Percentiles rank a stretch among this genome's conserved stretches.
Conservation (phyloP, 768 basidiomycete genomes). For the Lentinus brumalis region DNA sequence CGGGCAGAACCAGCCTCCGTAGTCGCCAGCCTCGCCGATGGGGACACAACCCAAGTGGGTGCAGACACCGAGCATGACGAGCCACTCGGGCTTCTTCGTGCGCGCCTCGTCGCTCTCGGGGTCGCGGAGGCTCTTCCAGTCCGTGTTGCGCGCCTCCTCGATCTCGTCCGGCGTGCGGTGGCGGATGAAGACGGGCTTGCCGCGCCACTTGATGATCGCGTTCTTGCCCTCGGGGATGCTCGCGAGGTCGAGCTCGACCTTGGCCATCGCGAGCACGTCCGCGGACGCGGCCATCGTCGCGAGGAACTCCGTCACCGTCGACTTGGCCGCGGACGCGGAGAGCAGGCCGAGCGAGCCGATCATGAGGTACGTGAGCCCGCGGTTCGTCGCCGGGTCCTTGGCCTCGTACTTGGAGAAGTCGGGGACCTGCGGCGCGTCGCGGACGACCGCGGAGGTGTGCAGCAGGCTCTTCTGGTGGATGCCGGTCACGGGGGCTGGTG, state of each 20-base stretch:
- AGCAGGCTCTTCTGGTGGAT: slow-evolving; percentile 69
- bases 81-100: slow-evolving; percentile 95
- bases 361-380: slow-evolving; percentile 87
- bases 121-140: slow-evolving; percentile 90
- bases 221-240: slow-evolving; percentile 97
- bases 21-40: slow-evolving; percentile 96
- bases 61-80: slow-evolving; percentile 91
- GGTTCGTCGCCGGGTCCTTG: slow-evolving; percentile 63
- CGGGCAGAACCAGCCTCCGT: slow-evolving; percentile 98
- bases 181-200: slow-evolving; percentile 99
- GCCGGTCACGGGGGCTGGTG: slow-evolving; percentile 53
- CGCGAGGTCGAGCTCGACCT: slow-evolving; percentile 91
- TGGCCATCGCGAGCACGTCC: slow-evolving; percentile 96
- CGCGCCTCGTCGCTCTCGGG: slow-evolving; percentile 89
- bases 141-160: slow-evolving; percentile 81
- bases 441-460: slow-evolving; percentile 70
- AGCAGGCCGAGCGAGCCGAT: slow-evolving; percentile 90
- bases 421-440: slow-evolving; percentile 81
- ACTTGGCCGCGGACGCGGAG: slow-evolving; percentile 93
- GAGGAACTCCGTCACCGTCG: slow-evolving; percentile 90
- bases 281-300: slow-evolving; percentile 96
- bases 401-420: slow-evolving; percentile 85
- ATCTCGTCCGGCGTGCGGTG: slow-evolving; percentile 93
- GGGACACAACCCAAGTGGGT: slow-evolving; percentile 99
- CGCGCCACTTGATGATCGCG: slow-evolving; percentile 98